phyloP scores from a whole-genome alignment of 805 yeast species.

The Yarrowia bubula region DNA sequence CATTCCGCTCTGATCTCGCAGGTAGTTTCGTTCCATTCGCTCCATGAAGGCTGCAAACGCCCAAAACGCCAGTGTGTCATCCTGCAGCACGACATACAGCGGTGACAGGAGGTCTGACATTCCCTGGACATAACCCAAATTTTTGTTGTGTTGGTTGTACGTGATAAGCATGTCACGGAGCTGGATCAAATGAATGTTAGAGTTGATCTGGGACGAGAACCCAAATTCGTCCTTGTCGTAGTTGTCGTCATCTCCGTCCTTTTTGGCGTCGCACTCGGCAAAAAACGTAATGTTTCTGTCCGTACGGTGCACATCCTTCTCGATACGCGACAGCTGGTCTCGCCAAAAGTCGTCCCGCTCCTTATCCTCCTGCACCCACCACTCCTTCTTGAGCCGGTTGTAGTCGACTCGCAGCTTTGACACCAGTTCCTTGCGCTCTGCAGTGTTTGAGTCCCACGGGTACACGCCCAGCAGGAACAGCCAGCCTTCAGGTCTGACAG shows the following conservation, averaged over 20 bases:
- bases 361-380: constrained; percentile 66
- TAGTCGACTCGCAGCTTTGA: constrained; percentile 60
- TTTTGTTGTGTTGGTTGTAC: constrained; percentile 76
- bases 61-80: constrained; percentile 84
- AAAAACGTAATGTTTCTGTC: constrained; percentile 76
- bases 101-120: constrained; percentile 95
- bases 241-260: constrained; percentile 51
- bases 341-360: constrained; percentile 70
- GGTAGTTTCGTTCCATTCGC: constrained; percentile 89
- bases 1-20: constrained; percentile 92
- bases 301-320: constrained; percentile 89
- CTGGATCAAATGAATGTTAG: constrained; percentile 73
- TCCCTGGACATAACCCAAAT: constrained; percentile 95
- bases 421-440: constrained; percentile 61
- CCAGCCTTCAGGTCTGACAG: constrained; percentile 77
- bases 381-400: constrained; percentile 56
- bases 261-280: constrained; percentile 47
- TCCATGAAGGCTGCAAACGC: constrained; percentile 86
- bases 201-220: constrained; percentile 33
- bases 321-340: constrained; percentile 86
- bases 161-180: constrained; percentile 79
- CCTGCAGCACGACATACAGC: constrained; percentile 58
- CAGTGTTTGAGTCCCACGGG: constrained; percentile 80
- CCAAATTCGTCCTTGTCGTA: constrained; percentile 21
- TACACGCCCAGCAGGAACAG: constrained; percentile 74